Percentiles rank a stretch among this genome's conserved stretches.
Evolutionary conservation across 2,329 filamentous ascomycete genomes (phyloP).

Genomic region (Colletotrichum navitas): DNA sequence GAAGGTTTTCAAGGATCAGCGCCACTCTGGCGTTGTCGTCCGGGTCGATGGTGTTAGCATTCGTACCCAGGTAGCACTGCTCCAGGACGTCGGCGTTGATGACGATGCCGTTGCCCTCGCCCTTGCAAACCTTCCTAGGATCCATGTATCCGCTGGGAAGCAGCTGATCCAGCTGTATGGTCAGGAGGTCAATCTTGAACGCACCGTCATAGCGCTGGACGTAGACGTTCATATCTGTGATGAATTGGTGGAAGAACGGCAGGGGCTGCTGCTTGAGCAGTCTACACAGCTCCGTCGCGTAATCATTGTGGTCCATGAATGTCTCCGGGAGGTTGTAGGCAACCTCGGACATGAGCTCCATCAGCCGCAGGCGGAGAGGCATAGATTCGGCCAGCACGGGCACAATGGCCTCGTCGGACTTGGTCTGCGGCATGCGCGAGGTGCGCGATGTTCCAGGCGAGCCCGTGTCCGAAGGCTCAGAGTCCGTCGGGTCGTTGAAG

Average conservation of each 20-base stretch:
- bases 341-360: slow-evolving; percentile 66
- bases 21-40: slow-evolving; percentile 81
- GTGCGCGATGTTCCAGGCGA: slow-evolving; percentile 53
- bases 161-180: slow-evolving; percentile 58
- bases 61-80: slow-evolving; percentile 73
- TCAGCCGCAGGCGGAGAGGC: slow-evolving; percentile 71
- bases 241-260: slow-evolving; percentile 67
- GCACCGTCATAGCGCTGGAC: slow-evolving; percentile 15
- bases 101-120: slow-evolving; percentile 50
- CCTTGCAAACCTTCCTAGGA: slow-evolving; percentile 55
- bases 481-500: slow-evolving; percentile 55
- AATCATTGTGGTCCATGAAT: slow-evolving; percentile 59
- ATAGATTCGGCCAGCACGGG: slow-evolving; percentile 66
- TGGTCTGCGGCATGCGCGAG: slow-evolving; percentile 39
- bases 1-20: slow-evolving; percentile 74
- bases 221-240: slow-evolving; percentile 48
- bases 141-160: slow-evolving; percentile 56
- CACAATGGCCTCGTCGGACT: slow-evolving; percentile 51
- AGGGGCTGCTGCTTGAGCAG: slow-evolving; percentile 70
- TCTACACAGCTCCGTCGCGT: slow-evolving; percentile 71
- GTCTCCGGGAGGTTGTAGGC: slow-evolving; percentile 60
- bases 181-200: slow-evolving; percentile 36
- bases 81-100: slow-evolving; percentile 62
- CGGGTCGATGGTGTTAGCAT: slow-evolving; percentile 70
- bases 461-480: slow-evolving; percentile 63